Evolutionary conservation across 208 protist species (phyloP).

Genomic region (Crithidia bombi): DNA sequence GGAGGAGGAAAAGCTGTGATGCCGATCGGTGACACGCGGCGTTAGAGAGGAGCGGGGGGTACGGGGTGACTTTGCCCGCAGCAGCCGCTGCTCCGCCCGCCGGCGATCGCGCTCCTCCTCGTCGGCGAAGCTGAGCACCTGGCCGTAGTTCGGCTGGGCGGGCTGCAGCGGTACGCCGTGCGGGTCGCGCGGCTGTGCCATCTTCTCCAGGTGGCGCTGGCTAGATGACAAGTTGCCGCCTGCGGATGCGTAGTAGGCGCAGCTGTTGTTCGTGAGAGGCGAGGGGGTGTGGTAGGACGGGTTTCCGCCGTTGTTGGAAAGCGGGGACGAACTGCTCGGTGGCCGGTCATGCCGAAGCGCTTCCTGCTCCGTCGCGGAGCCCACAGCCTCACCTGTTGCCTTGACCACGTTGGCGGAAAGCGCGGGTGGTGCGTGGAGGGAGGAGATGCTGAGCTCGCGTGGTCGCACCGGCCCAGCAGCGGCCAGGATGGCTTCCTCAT

Average conservation of each 20-base stretch:
- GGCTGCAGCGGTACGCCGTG: conserved; percentile 16
- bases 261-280: not conserved
- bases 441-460: not conserved
- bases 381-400: not conserved
- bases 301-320: not conserved
- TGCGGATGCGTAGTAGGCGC: not conserved
- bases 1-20: conserved; percentile 6
- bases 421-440: not conserved
- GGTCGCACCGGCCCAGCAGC: conserved; percentile 1
- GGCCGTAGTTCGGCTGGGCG: conserved; percentile 64
- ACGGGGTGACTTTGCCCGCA: conserved; percentile 1
- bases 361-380: not conserved
- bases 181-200: conserved; percentile 27
- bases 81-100: conserved; percentile 16
- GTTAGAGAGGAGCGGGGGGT: conserved; percentile 8
- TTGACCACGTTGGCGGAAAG: not conserved
- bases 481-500: conserved; percentile 12
- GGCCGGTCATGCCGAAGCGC: conserved; percentile 1
- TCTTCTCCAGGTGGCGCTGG: conserved; percentile 31
- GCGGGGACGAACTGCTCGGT: not conserved
- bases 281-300: not conserved
- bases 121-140: conserved; percentile 59
- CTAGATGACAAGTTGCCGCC: conserved; percentile 3
- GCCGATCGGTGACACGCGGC: not conserved
- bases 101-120: conserved; percentile 46